Evolutionary conservation across 2,329 filamentous ascomycete species (phyloP), one percentile per base, ranked within the genome.

Genomic region (Colletotrichum navitas): DNA sequence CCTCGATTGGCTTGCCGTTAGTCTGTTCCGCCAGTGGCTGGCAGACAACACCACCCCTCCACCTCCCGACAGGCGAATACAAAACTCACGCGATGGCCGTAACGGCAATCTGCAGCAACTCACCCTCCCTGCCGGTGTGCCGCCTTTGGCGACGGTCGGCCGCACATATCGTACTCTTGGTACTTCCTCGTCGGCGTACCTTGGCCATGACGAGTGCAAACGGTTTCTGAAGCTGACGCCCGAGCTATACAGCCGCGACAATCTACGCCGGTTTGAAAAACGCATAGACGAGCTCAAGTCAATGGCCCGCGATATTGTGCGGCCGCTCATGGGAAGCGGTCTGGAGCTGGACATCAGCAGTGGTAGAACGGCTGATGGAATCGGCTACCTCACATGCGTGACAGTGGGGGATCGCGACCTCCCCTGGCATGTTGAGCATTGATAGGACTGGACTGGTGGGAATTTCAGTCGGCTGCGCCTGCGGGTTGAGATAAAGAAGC

Each of bases 11-110:
- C 88, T 97, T 8, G 94, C 91, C 24, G 90, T 97, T 60, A 93
- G 90, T 52, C 85, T 97, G 16, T 98, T 98, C 82, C 89, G 95
- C 4, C 94, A 97, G 81, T 98, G 95, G 94, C 86, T 98, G 8
- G 94, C 94, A 5, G 95, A 98, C 77, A 95, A 94, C 80, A 97
- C 93, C 5, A 92, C 93, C 2, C 92, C 94, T 0, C 88, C 91
- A 4, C 89, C 83, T 16, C 73, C 77, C 68, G 81, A 65, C 75
- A 80, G 70, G 54, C 79, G 76, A 41, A 74, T 73, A 72, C 75
- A 75, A 24, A 71, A 68, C 54, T 77, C 78, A 39, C 78, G 79
- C 60, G 78, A 81, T 55, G 74, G 75, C 34, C 76, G 74, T 63
- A 76, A 77, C 29, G 69, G 77, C 76, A 77, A 74, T 75, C 51